Conservation (phyloP, 495 filamentous ascomycete species). For the Clohesyomyces aquaticus region DNA sequence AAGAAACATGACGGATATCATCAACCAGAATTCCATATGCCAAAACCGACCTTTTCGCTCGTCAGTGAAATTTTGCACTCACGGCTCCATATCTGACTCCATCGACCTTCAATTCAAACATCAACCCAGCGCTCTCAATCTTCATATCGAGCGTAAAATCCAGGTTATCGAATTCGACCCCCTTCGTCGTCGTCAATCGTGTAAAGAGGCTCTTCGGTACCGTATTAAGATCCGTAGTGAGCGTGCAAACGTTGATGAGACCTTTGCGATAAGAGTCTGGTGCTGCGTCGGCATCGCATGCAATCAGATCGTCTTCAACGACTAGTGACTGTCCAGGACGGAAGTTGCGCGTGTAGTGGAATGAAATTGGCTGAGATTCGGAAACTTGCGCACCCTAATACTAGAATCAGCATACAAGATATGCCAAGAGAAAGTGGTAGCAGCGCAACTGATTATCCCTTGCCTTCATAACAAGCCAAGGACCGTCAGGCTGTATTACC, state of each 20-base stretch:
- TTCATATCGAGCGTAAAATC: conserved; percentile 78
- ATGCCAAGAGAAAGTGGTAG: too few relatives aligned
- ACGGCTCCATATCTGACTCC: conserved; percentile 72
- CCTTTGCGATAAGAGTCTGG: conserved; percentile 52
- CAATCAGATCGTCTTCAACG: conserved; percentile 75
- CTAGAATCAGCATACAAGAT: too few relatives aligned
- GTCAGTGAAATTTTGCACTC: conserved; percentile 68
- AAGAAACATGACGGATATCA: not conserved
- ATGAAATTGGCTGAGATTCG: conserved; percentile 67
- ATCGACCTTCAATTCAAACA: conserved; percentile 75
- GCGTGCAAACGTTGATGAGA: conserved; percentile 70
- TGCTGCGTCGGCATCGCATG: conserved; percentile 65
- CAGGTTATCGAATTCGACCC: conserved; percentile 73
- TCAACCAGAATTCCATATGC: not conserved
- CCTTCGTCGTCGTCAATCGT: conserved; percentile 68
- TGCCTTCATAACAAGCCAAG: too few relatives aligned
- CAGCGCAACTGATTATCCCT: too few relatives aligned
- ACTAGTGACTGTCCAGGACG: conserved; percentile 65
- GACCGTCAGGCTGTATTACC: too few relatives aligned
- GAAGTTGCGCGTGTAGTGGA: conserved; percentile 81
- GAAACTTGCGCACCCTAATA: conserved; percentile 71
- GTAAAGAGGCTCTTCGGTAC: conserved; percentile 70
- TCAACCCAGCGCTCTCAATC: conserved; percentile 69
- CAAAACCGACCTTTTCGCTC: not conserved
- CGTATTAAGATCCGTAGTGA: conserved; percentile 72